Base-by-base conservation (phyloP, 139 green algal species). In the Astrephomene gubernaculifera region DNA sequence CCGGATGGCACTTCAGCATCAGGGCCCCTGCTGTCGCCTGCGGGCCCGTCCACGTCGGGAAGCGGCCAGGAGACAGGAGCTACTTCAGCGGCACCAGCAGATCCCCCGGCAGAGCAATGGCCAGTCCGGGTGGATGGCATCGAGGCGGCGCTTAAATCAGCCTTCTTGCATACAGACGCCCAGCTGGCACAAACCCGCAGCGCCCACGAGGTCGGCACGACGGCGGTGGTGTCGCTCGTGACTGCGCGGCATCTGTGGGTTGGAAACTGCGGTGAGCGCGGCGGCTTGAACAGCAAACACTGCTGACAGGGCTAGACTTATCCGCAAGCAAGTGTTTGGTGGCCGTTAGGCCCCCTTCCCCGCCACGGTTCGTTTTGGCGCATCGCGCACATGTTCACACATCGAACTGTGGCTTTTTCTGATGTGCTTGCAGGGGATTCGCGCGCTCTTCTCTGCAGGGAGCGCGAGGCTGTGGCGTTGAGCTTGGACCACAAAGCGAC, bases 181-280 rank as follows among this genome's bases (percentile, higher is more conserved):
- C 65, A 90, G 63, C 65, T 90, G n/a, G 63, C 44, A 19, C 41
- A 60, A 27, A 79, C 38, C n/a, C 63, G 80, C 27, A 68, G 31
- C 54, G 86, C 86, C 1, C 70, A 87, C 29, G 86, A 90, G 27
- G 92, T 97, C 27, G 96, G 96, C 35, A 96, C 92, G 9, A 98
- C 96, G 0, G 95, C 96, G 10, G 94, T 98, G 44, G 95, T 97
- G 35, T 91, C 94, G 5, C 88, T 98, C 38, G 82, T 97, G 8
- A 87, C 92, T 52, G 43, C 45, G 33, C 52, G 79, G 31, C 89
- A 95, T 74, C 80, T 98, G 0, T 96, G 93, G 85, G 93, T 98
- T 1, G 95, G 93, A 27, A 97, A 97, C 82, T 96, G 93, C 76
- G 95, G 93, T 94, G 64, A 76, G 92, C 38, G 45, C 38, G 38